phyloP scores from a whole-genome alignment of 2,329 filamentous ascomycete species.

The Colletotrichum sojae region DNA sequence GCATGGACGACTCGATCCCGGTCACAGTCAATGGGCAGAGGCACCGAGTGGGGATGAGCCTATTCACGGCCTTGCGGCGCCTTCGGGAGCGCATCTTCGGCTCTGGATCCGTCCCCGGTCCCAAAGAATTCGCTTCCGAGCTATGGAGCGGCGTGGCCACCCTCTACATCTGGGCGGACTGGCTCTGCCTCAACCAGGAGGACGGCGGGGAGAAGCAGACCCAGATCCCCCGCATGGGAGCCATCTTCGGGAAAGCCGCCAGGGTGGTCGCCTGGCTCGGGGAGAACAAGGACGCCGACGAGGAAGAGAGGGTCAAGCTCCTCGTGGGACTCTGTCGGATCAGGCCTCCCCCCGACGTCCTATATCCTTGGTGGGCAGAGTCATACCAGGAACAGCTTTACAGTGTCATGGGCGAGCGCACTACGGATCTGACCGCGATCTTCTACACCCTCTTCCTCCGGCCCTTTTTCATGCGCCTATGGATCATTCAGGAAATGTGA shows the following conservation, averaged over 20 bases:
- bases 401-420: background rate
- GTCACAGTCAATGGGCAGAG: background rate
- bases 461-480: background rate
- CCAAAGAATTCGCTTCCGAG: background rate
- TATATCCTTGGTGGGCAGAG: background rate
- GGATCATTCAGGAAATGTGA: background rate
- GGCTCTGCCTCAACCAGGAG: conserved; percentile 56
- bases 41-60: background rate
- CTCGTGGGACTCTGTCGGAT: background rate
- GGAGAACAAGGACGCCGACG: background rate
- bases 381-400: background rate
- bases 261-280: background rate
- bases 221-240: conserved; percentile 24
- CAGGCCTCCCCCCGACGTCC: background rate
- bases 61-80: background rate
- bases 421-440: background rate
- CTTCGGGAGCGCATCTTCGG: background rate
- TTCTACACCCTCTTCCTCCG: background rate
- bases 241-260: background rate
- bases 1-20: background rate
- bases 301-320: background rate
- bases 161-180: conserved; percentile 50
- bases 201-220: conserved; percentile 50
- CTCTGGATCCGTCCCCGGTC: background rate
- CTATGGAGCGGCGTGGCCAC: background rate